Evolutionary conservation across 805 yeast genomes (phyloP), one percentile per base, ranked within the genome.

Genomic region (Metschnikowia reukaufii): DNA sequence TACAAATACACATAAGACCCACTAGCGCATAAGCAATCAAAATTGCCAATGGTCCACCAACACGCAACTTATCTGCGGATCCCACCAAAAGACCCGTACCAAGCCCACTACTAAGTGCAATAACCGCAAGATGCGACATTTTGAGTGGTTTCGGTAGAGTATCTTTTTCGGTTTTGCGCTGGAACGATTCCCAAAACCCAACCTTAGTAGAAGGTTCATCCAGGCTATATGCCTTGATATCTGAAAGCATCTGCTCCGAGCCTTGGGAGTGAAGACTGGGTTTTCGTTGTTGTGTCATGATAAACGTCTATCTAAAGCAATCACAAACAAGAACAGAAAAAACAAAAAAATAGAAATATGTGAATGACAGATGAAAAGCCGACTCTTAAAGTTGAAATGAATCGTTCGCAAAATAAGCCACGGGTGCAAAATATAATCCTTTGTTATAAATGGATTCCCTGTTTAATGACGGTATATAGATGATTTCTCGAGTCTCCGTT

Each of bases 1-100:
- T 70, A 32, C 57, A 56, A 18, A 62, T 56, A 42, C 64, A 59
- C 65, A 61, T 61, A 49, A 53, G 49, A 8, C 65, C 64, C 15
- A 57, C 58, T 10, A 61, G 46, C 39, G 57, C 55, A 39, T 61
- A 61, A 3, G 62, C 64, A 15, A 60, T 40, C 12, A 61, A 46
- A 15, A 61, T 44, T 39, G 62, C 51, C 9, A 57, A 54, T 2
- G 66, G 66, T 4, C 66, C 66, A 4, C 64, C 65, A 15, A 51
- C 42, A 6, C 59, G 50, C 51, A 62, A 55, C 40, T 62, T 62
- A 40, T 56, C 48, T 8, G 63, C 76, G 27, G 70, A 54, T 23
- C 74, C 76, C 29, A 71, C 76, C 51, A 70, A 60, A 21, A 71
- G 60, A 38, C 76, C 76, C 23, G 76, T 71, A 44, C 76, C 76